Evolutionary conservation across 2,329 filamentous ascomycete genomes (phyloP).

Genomic region (Epichloe glyceriae): DNA sequence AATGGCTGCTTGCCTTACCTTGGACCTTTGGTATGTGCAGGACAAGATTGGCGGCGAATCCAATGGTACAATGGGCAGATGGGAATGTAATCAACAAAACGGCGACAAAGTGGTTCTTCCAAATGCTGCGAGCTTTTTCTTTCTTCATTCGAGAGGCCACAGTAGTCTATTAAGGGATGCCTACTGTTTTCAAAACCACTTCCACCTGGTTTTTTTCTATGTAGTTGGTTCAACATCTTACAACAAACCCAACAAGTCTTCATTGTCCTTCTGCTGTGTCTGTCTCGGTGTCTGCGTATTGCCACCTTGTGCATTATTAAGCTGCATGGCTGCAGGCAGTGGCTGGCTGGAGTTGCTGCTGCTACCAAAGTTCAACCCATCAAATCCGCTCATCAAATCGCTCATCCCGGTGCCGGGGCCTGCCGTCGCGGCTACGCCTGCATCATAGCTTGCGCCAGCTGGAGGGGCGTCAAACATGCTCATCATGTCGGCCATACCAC

Average conservation of each 20-base stretch:
- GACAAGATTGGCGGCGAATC: too few relatives aligned
- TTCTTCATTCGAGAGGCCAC: neutral
- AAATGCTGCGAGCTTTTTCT: too few relatives aligned
- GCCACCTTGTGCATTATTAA: constrained; percentile 25
- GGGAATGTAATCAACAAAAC: too few relatives aligned
- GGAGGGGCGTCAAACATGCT: constrained; percentile 57
- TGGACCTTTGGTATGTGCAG: too few relatives aligned
- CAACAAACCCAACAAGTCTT: constrained; percentile 42
- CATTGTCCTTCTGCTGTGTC: constrained; percentile 42
- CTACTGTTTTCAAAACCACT: neutral
- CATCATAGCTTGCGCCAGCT: constrained; percentile 27
- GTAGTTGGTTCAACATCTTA: constrained; percentile 12
- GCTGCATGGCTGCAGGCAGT: constrained; percentile 49
- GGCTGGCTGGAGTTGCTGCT: constrained; percentile 42
- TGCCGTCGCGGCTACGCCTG: constrained; percentile 20
- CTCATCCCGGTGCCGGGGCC: constrained; percentile 51
- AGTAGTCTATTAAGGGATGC: constrained; percentile 1
- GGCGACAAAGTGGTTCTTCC: too few relatives aligned
- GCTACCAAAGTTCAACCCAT: constrained; percentile 57
- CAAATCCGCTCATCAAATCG: constrained; percentile 85
- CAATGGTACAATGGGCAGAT: too few relatives aligned
- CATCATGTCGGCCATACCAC: constrained; percentile 50
- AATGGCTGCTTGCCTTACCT: too few relatives aligned
- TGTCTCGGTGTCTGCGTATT: constrained; percentile 16
- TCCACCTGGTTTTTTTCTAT: neutral